phyloP scores from a whole-genome alignment of 176 grass and related monocot genomes.

The Miscanthus lutarioriparius region DNA sequence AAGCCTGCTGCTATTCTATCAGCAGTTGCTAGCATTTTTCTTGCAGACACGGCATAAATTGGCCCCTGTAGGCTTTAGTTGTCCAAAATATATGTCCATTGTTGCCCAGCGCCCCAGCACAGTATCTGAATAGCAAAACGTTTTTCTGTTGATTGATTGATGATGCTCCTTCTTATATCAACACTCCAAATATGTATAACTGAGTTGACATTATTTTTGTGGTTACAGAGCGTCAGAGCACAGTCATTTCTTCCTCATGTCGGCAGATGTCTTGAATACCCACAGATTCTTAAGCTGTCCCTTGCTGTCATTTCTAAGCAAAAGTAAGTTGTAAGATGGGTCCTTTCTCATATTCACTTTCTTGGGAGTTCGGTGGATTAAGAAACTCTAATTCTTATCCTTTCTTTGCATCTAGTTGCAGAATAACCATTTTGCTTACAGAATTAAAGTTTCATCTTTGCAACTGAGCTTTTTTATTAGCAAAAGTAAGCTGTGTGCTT shows the following conservation, averaged over 20 bases:
- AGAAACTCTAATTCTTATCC: not conserved
- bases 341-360: not conserved
- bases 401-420: constrained; percentile 5
- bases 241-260: constrained; percentile 31
- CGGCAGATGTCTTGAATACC: constrained; percentile 6
- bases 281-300: constrained; percentile 11
- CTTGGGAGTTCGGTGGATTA: constrained; percentile 3
- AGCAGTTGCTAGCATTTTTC: not conserved
- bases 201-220: constrained; percentile 35
- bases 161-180: constrained; percentile 20
- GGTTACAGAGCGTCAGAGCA: not conserved
- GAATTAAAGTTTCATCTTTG: not conserved
- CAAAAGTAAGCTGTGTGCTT: not conserved
- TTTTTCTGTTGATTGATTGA: constrained; percentile 22
- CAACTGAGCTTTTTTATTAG: not conserved
- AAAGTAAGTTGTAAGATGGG: not conserved
- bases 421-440: constrained; percentile 7
- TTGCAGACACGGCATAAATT: constrained; percentile 7
- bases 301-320: constrained; percentile 36
- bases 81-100: not conserved
- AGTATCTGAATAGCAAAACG: not conserved
- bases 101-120: not conserved
- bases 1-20: not conserved
- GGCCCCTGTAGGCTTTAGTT: constrained; percentile 7
- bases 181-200: not conserved